These are phyloP conservation scores for Wickerhamiella azyma DNA, from an alignment of 805 yeast genomes.

Conservation along the genomic window DNA sequence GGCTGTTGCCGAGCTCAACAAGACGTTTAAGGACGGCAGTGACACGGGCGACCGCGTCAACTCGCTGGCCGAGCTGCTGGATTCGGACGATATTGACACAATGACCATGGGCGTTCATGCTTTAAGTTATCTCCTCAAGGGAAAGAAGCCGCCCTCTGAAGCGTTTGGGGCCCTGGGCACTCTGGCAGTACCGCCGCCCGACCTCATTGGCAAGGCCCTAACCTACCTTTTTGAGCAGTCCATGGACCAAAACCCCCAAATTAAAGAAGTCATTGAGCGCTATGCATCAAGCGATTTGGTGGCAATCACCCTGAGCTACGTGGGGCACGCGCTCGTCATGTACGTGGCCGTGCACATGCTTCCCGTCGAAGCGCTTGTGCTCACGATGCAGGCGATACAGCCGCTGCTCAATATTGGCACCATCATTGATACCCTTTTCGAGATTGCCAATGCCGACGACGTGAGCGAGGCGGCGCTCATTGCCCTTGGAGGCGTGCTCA, in stretches of 20 bases:
- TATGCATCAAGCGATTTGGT: constrained; percentile 13
- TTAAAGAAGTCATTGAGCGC: constrained; percentile 8
- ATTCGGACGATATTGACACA: constrained; percentile 11
- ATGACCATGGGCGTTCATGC: constrained; percentile 15
- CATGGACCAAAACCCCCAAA: constrained; percentile 9
- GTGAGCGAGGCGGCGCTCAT: constrained; percentile 9
- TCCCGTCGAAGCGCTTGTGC: constrained; percentile 12
- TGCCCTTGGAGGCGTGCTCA: constrained; percentile 8
- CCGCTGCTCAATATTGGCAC: constrained; percentile 11
- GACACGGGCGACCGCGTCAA: constrained; percentile 12
- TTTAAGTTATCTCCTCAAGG: constrained; percentile 12
- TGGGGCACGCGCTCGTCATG: constrained; percentile 13
- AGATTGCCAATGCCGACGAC: constrained; percentile 11
- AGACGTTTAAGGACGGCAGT: constrained; percentile 3
- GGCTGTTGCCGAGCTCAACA: constrained; percentile 7
- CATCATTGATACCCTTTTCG: constrained; percentile 12
- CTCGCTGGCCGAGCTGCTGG: constrained; percentile 14
- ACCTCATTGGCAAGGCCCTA: constrained; percentile 13
- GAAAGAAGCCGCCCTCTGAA: constrained; percentile 13
- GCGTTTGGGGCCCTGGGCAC: constrained; percentile 11
- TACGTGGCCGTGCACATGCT: constrained; percentile 14
- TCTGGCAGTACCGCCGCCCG: constrained; percentile 16
- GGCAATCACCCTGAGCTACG: constrained; percentile 13
- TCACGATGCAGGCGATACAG: constrained; percentile 9
- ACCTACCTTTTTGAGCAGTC: constrained; percentile 12